Base-by-base conservation (phyloP, 2,329 filamentous ascomycete species). In the Xylaria arbuscula region DNA sequence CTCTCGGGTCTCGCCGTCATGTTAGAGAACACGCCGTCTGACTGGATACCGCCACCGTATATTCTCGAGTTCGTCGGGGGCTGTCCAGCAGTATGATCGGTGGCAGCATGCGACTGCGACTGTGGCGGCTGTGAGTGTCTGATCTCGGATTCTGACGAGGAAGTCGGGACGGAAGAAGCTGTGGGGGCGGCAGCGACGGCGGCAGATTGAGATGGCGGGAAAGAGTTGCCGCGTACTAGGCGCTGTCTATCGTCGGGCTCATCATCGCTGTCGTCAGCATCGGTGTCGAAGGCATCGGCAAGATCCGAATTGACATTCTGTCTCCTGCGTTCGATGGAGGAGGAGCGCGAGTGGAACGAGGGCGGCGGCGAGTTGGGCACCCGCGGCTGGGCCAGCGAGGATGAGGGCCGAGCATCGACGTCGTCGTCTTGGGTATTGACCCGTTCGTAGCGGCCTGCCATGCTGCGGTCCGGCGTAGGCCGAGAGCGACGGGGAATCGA, bases 21-120 rank as follows among this genome's bases (percentile, higher is more conserved):
- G 79, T 99, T 99, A 63, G 95, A 96, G 82, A 97, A 99, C 32
- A 99, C 96, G 69, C 96, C 96, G 80, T 98, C 96, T 58, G 93
- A 94, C 63, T 92, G 90, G n/a, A 90, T 88, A 28, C 90, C 91
- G 62, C 91, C 88, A 51, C 93, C 92, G 69, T 93, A 89, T 1
- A 92, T 86, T 70, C 88, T 83, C 38, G 71, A 65, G 54, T 69
- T 72, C 11, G 55, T 45, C 5, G 79, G 17, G 74, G 77, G 19
- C 70, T 73, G 66, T 60, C 65, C 62, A 24, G 70, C 56, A n/a
- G 24, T 32, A 11, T 28, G 28, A 28, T 45, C 45, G 7, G 24
- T 4, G 15, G 38, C 22, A 7, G 36, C 38, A 45, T 57, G 4
- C 11, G 53, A 38, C 34, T 22, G 53, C 24, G 64, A 70, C 53